Evolutionary conservation across 2,329 filamentous ascomycete genomes (phyloP).

Genomic region (Pestalotiopsis sp.): DNA sequence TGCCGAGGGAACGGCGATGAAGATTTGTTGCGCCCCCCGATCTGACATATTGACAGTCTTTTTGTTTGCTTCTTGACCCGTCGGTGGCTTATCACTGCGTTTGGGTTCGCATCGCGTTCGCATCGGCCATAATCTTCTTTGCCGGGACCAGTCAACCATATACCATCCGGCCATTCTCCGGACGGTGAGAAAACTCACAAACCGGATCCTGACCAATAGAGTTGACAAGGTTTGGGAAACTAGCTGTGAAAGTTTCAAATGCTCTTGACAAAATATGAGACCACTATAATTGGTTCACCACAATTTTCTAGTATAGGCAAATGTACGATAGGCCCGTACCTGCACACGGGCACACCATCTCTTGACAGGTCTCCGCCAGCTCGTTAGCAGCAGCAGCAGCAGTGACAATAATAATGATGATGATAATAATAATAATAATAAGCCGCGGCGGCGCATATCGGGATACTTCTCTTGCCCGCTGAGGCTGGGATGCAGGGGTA

Average conservation of each 20-base stretch:
- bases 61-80: neutral
- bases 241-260: neutral
- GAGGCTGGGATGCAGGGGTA: conserved; percentile 10
- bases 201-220: neutral
- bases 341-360: neutral
- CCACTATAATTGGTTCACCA: neutral
- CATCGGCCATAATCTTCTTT: neutral
- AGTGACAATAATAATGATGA: neutral
- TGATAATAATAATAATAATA: neutral
- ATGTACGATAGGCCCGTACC: neutral
- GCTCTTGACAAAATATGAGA: neutral
- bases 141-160: neutral
- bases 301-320: neutral
- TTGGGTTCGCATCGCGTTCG: neutral
- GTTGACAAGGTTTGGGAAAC: neutral
- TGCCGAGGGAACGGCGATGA: neutral
- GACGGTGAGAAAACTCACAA: neutral
- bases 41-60: neutral
- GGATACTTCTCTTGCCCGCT: neutral
- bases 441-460: neutral
- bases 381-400: neutral
- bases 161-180: neutral
- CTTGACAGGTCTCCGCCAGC: neutral
- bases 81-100: neutral
- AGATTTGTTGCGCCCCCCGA: neutral